Conservation (phyloP, 2,329 filamentous ascomycete genomes). For the Leptographium procerum region DNA sequence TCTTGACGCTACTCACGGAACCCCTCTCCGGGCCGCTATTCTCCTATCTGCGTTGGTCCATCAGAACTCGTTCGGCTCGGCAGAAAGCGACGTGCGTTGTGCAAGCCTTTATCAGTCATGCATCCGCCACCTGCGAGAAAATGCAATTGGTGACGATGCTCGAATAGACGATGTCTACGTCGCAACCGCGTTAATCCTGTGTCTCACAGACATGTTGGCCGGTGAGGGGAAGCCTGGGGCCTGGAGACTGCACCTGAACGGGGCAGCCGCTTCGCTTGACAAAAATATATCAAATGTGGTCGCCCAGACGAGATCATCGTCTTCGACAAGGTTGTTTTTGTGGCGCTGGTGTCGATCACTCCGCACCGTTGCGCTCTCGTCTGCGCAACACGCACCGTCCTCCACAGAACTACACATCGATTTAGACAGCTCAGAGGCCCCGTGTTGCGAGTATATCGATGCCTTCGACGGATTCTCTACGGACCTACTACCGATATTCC, state of each 20-base stretch:
- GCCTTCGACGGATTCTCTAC: neutral
- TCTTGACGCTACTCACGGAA: neutral
- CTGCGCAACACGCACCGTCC: neutral
- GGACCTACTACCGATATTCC: neutral
- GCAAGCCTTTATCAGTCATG: neutral
- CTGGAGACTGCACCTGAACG: neutral
- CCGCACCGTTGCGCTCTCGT: neutral
- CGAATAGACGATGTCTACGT: neutral
- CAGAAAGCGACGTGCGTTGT: neutral
- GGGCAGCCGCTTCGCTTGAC: neutral
- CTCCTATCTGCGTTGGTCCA: neutral
- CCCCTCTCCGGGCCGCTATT: neutral
- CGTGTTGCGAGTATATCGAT: neutral
- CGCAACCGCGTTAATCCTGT: neutral
- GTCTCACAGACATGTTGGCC: neutral
- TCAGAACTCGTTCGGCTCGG: neutral
- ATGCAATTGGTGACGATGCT: neutral
- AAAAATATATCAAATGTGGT: neutral
- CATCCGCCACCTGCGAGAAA: neutral
- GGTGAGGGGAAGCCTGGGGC: neutral
- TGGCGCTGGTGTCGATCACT: neutral
- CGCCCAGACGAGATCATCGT: neutral
- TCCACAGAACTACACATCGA: neutral
- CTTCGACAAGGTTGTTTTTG: neutral
- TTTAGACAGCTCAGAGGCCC: neutral